Conservation (phyloP, 176 grass and related monocot species). For the Musa itinerans region DNA sequence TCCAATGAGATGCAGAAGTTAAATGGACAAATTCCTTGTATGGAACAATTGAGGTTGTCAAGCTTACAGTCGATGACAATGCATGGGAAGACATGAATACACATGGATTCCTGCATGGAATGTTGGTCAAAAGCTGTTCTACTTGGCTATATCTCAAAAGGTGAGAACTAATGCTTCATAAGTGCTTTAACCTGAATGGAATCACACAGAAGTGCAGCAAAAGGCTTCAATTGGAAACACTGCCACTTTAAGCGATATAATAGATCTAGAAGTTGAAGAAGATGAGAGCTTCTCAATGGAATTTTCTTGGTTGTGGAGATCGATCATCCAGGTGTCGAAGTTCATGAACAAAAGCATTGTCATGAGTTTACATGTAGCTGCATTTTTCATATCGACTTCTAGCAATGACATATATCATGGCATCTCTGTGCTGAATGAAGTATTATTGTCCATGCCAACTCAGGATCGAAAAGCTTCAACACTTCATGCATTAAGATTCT, state of each 20-base stretch:
- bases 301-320: neutral
- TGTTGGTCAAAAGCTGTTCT: slow-evolving; percentile 17
- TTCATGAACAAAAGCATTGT: no score
- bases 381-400: no score
- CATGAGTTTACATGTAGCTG: no score
- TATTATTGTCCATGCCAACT: no score
- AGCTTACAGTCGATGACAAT: neutral
- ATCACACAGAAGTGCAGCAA: slow-evolving; percentile 7
- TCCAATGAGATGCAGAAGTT: neutral
- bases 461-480: no score
- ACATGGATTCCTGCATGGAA: neutral
- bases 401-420: no score
- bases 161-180: slow-evolving; percentile 11
- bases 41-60: neutral
- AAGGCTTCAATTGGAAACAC: slow-evolving; percentile 10
- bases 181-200: slow-evolving; percentile 18
- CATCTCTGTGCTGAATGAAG: no score
- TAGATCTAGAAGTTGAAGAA: neutral
- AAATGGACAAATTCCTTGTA: neutral
- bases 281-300: neutral
- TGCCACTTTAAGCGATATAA: slow-evolving; percentile 1
- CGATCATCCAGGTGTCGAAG: neutral
- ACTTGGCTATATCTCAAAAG: slow-evolving; percentile 8
- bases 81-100: neutral
- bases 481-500: neutral